Evolutionary conservation across 2,329 filamentous ascomycete species (phyloP), one percentile per base, ranked within the genome.

Genomic region (Penicillium brevicompactum): DNA sequence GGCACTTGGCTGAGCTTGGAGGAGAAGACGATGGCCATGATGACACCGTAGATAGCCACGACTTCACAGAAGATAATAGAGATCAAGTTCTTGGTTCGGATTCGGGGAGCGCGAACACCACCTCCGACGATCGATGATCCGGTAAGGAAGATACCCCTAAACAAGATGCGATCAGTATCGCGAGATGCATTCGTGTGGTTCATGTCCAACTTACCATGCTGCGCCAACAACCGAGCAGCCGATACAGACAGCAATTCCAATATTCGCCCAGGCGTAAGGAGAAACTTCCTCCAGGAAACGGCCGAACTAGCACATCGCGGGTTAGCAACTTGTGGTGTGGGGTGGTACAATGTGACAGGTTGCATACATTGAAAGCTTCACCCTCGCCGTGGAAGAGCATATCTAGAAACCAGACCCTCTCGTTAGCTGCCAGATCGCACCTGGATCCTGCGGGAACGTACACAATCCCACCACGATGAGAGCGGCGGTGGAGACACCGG

Each of bases 11-110:
- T 83, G 67, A 99, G 79, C 77, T 97, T 96, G 59, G 92, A 84
- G 43, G 92, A 95, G 81, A 97, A 97, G 69, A 99, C 90, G 74
- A 99, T 99, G 68, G 92, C 89, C 92, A 99, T 99, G 79, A 99
- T 99, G 78, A 99, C 93, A 69, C 95, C 95, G 83, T 99, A 99
- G 76, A 99, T 99, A 77, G 94, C 94, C 70, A 99, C 94, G 71
- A 99, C 94, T 80, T 99, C 94, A 82, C 94, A 99, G 80, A 99
- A 99, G 79, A 99, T 97, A 77, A 99, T 99, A 69, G 93, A 97
- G 75, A 99, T 97, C 71, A 99, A 79, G 82, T 99, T 99, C 87
- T 99, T 99, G 61, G 94, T 99, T 75, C 94, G 91, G 78, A 99
- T 99, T 68, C 94, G 89, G 37, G 95, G 95, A 44, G 94, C 93